Conservation (phyloP, 164 flowering plant genomes). For the Nymphaea colorata region DNA sequence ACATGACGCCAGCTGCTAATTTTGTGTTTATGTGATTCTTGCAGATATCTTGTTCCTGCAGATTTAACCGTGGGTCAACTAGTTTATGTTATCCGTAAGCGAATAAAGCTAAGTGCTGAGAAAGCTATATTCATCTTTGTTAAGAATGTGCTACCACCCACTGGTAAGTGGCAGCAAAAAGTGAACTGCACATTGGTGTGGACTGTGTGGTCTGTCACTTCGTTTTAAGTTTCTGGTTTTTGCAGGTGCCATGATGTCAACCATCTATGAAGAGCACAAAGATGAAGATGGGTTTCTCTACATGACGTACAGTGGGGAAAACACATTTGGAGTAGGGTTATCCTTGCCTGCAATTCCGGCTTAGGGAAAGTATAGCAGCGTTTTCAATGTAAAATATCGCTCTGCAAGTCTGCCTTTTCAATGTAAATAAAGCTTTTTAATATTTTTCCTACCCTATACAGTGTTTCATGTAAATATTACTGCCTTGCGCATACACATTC, state of each 20-base stretch:
- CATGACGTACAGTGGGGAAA: constrained; percentile 92
- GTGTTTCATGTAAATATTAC: too few species aligned
- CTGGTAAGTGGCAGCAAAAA: constrained; percentile 33
- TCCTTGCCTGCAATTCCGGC: too few species aligned
- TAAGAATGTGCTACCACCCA: constrained; percentile 67
- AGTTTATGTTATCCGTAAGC: constrained; percentile 83
- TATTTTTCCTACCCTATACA: too few species aligned
- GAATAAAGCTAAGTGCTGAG: constrained; percentile 75
- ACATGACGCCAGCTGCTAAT: too few species aligned
- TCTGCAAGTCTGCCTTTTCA: too few species aligned
- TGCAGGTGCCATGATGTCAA: constrained; percentile 68
- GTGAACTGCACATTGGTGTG: too few species aligned
- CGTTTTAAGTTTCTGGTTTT: too few species aligned
- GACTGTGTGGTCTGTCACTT: too few species aligned
- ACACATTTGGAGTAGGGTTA: constrained; percentile 45
- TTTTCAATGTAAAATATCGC: too few species aligned
- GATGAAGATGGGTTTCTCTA: constrained; percentile 89
- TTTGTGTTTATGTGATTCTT: constrained; percentile 5
- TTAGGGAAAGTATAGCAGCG: too few species aligned
- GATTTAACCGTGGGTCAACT: constrained; percentile 83
- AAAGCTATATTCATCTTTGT: constrained; percentile 79
- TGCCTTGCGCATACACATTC: too few species aligned
- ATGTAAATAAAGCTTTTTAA: too few species aligned
- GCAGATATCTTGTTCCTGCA: constrained; percentile 85
- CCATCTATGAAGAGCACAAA: constrained; percentile 77